Percentiles rank a stretch among this genome's conserved stretches.
These are phyloP conservation scores for Fistulina hepatica DNA, from an alignment of 1,284 basidiomycete species.

Conservation along the genomic window DNA sequence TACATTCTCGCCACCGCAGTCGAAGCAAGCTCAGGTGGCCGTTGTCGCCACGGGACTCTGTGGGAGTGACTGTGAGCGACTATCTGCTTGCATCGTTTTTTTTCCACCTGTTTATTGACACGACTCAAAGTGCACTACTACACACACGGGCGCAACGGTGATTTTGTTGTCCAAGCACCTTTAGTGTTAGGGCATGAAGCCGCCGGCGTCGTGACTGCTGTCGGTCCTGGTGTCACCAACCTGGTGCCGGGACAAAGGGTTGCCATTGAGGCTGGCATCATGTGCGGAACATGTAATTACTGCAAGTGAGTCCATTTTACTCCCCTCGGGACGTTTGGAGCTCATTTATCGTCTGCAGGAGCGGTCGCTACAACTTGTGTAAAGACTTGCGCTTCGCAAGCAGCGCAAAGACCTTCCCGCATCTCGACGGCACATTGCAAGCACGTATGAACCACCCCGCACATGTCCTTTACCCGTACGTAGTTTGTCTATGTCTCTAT, in stretches of 20 bases:
- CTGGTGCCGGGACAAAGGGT: slow-evolving; percentile 80
- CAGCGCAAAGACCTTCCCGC: slow-evolving; percentile 86
- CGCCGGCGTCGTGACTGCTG: slow-evolving; percentile 68
- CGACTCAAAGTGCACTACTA: slow-evolving; percentile 73
- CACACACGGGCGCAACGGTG: slow-evolving; percentile 79
- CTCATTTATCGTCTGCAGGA: too few relatives aligned
- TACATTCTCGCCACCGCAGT: slow-evolving; percentile 52
- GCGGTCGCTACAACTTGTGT: slow-evolving; percentile 93
- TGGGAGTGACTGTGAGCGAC: slow-evolving; percentile 73
- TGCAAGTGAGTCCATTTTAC: too few relatives aligned
- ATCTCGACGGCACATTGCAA: slow-evolving; percentile 87
- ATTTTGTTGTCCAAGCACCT: slow-evolving; percentile 75
- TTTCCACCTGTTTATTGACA: slow-evolving; percentile 6
- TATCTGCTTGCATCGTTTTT: slow-evolving; percentile 2
- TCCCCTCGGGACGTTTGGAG: too few relatives aligned
- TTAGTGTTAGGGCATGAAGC: slow-evolving; percentile 91
- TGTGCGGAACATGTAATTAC: slow-evolving; percentile 65
- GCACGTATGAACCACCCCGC: slow-evolving; percentile 82
- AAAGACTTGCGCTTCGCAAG: slow-evolving; percentile 79
- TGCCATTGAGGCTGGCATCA: slow-evolving; percentile 88
- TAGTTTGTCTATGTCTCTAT: slow-evolving; percentile 15
- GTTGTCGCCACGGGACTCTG: slow-evolving; percentile 84
- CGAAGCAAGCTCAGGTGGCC: slow-evolving; percentile 61
- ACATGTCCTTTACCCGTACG: slow-evolving; percentile 77
- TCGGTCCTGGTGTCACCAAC: slow-evolving; percentile 54